Evolutionary conservation across 1,284 basidiomycete genomes (phyloP).

Genomic region (Trichosporon sp.): DNA sequence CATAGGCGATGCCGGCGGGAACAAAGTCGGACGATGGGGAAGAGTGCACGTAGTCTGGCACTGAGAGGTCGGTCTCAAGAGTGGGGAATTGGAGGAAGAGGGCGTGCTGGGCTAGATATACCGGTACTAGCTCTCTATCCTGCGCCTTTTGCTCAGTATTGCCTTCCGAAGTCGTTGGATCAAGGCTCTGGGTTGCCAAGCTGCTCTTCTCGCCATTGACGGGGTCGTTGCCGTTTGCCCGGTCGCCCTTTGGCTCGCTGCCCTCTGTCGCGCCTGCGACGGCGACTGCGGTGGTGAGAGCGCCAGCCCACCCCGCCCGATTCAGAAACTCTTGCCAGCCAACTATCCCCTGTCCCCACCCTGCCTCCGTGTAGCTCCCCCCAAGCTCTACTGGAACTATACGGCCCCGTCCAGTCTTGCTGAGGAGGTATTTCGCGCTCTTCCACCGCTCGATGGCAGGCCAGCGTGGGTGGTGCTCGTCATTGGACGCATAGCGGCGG

Average conservation of each 20-base stretch:
- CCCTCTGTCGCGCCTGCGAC: no score
- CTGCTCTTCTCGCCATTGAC: no score
- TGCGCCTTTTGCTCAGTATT: no score
- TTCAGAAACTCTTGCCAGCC: slow-evolving; percentile 68
- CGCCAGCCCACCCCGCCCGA: slow-evolving; percentile 54
- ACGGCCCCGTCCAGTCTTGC: slow-evolving; percentile 66
- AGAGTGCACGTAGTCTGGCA: slow-evolving; percentile 84
- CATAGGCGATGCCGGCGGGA: slow-evolving; percentile 48
- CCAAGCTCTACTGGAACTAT: slow-evolving; percentile 89
- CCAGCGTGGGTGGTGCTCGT: slow-evolving; percentile 66
- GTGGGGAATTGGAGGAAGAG: slow-evolving; percentile 77
- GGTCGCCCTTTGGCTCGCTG: no score
- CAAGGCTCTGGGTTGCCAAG: no score
- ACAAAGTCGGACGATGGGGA: slow-evolving; percentile 49
- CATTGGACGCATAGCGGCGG: slow-evolving; percentile 52
- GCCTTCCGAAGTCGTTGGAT: no score
- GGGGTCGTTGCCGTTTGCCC: no score
- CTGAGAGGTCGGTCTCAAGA: slow-evolving; percentile 64
- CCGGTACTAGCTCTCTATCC: no score
- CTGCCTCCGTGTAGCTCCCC: slow-evolving; percentile 67
- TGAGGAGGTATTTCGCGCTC: slow-evolving; percentile 62
- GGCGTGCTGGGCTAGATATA: slow-evolving; percentile 91
- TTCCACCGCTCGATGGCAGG: slow-evolving; percentile 57
- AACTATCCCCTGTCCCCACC: slow-evolving; percentile 79
- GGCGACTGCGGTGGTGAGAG: no score